Evolutionary conservation across 1,139 yeast genomes (phyloP).

Genomic region (Kodamaea sp.): DNA sequence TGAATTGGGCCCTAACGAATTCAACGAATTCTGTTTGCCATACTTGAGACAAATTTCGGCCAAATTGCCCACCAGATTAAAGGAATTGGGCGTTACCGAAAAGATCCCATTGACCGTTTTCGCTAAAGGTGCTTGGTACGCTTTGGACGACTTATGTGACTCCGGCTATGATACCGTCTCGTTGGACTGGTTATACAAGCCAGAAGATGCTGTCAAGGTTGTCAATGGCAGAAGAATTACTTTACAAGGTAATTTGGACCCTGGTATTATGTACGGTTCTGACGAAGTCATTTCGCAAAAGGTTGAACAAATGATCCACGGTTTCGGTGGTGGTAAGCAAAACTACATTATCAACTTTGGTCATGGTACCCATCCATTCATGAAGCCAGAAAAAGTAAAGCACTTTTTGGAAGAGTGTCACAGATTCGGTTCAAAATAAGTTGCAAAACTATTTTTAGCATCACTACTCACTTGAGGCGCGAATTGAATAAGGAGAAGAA

Average conservation of each 20-base stretch:
- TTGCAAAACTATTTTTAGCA: background rate
- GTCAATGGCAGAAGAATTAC: slow-evolving; percentile 73
- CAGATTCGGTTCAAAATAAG: slow-evolving; percentile 56
- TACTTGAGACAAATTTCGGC: slow-evolving; percentile 74
- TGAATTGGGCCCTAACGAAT: slow-evolving; percentile 87
- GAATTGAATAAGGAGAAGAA: no score
- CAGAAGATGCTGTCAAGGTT: slow-evolving; percentile 79
- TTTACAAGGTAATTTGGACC: slow-evolving; percentile 93
- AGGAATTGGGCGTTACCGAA: slow-evolving; percentile 67
- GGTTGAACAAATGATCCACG: slow-evolving; percentile 82
- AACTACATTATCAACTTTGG: slow-evolving; percentile 92
- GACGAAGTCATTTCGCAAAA: slow-evolving; percentile 74
- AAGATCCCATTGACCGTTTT: slow-evolving; percentile 84
- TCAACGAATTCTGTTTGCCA: slow-evolving; percentile 83
- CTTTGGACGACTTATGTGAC: slow-evolving; percentile 78
- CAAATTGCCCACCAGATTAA: slow-evolving; percentile 64
- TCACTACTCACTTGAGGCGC: no score
- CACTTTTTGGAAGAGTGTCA: slow-evolving; percentile 87
- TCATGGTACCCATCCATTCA: slow-evolving; percentile 96
- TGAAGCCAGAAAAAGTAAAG: slow-evolving; percentile 86
- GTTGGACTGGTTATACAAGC: slow-evolving; percentile 87
- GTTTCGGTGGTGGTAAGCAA: slow-evolving; percentile 90
- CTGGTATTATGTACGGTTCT: slow-evolving; percentile 90
- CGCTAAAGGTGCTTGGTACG: slow-evolving; percentile 98
- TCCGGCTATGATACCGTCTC: slow-evolving; percentile 88